A percentile compares a stretch with the other conserved stretches of the same genome.
Conservation (phyloP, 257 asterid genomes). For the Thymus mandschuricus region DNA sequence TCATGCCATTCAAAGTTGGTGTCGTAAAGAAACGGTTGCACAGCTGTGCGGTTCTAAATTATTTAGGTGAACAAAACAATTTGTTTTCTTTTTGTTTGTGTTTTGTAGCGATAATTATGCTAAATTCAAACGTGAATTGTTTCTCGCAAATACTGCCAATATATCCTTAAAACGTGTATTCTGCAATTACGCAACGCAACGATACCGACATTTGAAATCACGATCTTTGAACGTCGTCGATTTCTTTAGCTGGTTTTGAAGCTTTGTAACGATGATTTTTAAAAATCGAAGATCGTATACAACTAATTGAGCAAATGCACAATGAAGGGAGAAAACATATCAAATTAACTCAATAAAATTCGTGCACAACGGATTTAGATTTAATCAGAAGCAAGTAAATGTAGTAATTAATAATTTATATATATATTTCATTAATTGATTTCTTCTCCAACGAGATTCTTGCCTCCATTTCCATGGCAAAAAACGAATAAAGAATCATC, state of each 20-base stretch:
- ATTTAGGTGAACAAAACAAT: constrained; percentile 1
- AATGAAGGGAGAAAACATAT: neutral
- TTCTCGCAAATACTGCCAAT: constrained; percentile 29
- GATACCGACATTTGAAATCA: neutral
- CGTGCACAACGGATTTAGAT: neutral
- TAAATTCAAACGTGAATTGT: constrained; percentile 3
- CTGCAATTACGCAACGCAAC: constrained; percentile 34
- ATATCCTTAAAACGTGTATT: constrained; percentile 26
- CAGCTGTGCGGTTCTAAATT: constrained; percentile 15
- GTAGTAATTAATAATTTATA: neutral
- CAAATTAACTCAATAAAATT: neutral
- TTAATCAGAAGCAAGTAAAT: neutral
- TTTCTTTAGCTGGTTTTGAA: too few relatives aligned
- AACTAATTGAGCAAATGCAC: neutral
- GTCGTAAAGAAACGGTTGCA: neutral
- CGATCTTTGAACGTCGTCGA: neutral
- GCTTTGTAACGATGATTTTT: too few relatives aligned
- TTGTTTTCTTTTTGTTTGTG: neutral
- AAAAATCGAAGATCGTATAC: too few relatives aligned
- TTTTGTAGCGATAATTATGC: neutral
- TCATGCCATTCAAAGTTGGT: constrained; percentile 13
- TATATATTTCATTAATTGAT: neutral
- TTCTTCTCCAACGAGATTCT: constrained; percentile 3
- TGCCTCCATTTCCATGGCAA: constrained; percentile 28
- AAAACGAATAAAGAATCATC: constrained; percentile 66